Conservation (phyloP, 2,329 filamentous ascomycete species). For the Sporothrix sp. region DNA sequence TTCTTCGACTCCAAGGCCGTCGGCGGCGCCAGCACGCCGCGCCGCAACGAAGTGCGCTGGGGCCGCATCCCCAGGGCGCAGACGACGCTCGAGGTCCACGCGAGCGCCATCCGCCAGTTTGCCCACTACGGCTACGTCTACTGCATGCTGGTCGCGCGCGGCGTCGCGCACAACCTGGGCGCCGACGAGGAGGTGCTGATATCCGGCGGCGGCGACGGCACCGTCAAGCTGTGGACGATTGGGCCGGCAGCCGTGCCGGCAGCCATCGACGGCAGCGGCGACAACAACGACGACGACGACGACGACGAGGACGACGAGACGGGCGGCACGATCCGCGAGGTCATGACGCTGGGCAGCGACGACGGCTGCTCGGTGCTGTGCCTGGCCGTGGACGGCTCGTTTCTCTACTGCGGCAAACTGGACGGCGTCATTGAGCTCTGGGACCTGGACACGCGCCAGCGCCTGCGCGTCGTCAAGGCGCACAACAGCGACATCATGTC, state of each 20-base stretch:
- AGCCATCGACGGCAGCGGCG: conserved; percentile 30
- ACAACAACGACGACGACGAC: conserved; percentile 28
- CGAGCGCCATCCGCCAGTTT: conserved; percentile 72
- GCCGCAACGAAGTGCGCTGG: conserved; percentile 53
- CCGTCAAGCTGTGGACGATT: conserved; percentile 87
- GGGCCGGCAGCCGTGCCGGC: conserved; percentile 32
- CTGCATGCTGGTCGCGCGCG: conserved; percentile 80
- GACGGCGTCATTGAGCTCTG: conserved; percentile 88
- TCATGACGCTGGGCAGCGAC: conserved; percentile 54
- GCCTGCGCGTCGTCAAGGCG: conserved; percentile 74
- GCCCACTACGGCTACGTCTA: conserved; percentile 95
- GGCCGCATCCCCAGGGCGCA: conserved; percentile 42
- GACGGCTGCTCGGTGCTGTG: conserved; percentile 61
- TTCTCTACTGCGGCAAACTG: conserved; percentile 83
- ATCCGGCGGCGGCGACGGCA: conserved; percentile 86
- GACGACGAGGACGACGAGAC: conserved; percentile 40
- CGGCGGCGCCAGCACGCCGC: conserved; percentile 68
- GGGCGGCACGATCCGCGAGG: conserved; percentile 55
- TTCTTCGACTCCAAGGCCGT: conserved; percentile 91
- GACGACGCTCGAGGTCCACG: conserved; percentile 67
- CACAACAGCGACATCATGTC: conserved; percentile 77
- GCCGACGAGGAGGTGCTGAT: conserved; percentile 72
- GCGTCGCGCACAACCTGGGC: conserved; percentile 55
- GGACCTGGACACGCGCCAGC: conserved; percentile 91
- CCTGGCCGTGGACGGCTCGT: conserved; percentile 77